Evolutionary conservation across 1,284 basidiomycete species (phyloP).

Genomic region (Microbotryomycetes sp.): DNA sequence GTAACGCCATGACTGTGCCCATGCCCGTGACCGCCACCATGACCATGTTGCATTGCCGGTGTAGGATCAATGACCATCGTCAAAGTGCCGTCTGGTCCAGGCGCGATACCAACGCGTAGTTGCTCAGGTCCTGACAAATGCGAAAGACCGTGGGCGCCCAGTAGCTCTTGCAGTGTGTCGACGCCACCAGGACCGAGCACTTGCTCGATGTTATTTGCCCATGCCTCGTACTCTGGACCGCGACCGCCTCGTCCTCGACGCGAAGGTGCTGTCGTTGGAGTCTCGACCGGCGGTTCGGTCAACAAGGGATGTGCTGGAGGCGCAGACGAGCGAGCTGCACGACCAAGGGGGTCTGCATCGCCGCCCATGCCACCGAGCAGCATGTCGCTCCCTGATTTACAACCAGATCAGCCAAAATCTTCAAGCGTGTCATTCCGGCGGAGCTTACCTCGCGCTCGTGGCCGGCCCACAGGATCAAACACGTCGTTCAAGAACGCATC

Average conservation of each 20-base stretch:
- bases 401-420: too few relatives aligned
- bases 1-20: neutral
- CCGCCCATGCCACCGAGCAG: neutral
- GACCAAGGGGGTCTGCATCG: neutral
- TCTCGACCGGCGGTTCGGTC: conserved; percentile 47
- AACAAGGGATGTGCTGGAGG: conserved; percentile 64
- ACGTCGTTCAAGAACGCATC: neutral
- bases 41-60: conserved; percentile 9
- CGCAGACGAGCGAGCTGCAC: conserved; percentile 4
- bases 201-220: conserved; percentile 28
- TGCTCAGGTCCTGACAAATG: conserved; percentile 30
- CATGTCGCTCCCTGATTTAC: too few relatives aligned
- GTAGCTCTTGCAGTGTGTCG: conserved; percentile 29
- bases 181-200: conserved; percentile 30
- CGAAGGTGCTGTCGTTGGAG: conserved; percentile 9
- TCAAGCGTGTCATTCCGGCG: too few relatives aligned
- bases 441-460: neutral
- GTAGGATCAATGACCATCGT: conserved; percentile 29
- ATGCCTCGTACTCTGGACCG: conserved; percentile 29
- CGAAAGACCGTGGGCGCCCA: conserved; percentile 26
- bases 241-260: conserved; percentile 29
- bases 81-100: conserved; percentile 27
- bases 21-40: neutral
- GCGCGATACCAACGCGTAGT: conserved; percentile 25
- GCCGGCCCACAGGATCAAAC: neutral